Evolutionary conservation across 2,329 filamentous ascomycete genomes (phyloP).

Genomic region (Immersiporthe knoxdaviesiana): DNA sequence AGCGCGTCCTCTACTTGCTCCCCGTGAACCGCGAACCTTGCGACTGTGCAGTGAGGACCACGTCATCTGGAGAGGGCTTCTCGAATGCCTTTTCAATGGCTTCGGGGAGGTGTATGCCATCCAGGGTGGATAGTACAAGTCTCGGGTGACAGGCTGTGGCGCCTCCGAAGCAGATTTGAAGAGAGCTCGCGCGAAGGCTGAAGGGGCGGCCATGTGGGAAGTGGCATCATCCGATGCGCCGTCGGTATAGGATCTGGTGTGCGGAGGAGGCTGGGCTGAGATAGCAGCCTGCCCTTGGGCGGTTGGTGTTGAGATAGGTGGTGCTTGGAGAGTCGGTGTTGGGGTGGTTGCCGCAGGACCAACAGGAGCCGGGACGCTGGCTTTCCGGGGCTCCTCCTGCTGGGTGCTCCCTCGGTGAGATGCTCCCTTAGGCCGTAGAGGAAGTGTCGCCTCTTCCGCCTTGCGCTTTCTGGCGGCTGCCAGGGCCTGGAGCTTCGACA

Average conservation of each 20-base stretch:
- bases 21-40: slow-evolving; percentile 74
- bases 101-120: slow-evolving; percentile 46
- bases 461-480: slow-evolving; percentile 87
- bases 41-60: slow-evolving; percentile 84
- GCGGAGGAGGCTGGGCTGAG: neutral
- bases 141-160: slow-evolving; percentile 32
- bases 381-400: neutral
- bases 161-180: slow-evolving; percentile 45
- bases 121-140: slow-evolving; percentile 52
- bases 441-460: slow-evolving; percentile 54
- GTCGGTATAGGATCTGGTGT: slow-evolving; percentile 2
- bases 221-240: slow-evolving; percentile 1
- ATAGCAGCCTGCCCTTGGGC: neutral
- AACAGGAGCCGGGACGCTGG: neutral
- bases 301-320: neutral
- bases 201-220: slow-evolving; percentile 44
- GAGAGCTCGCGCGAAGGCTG: slow-evolving; percentile 59
- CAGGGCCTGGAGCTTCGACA: slow-evolving; percentile 89
- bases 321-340: neutral
- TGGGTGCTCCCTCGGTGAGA: neutral
- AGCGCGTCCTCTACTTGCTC: slow-evolving; percentile 52
- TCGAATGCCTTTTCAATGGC: slow-evolving; percentile 69
- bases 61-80: slow-evolving; percentile 88
- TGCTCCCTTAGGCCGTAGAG: neutral
- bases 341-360: neutral